These are phyloP conservation scores for Trichocladium antarcticum DNA, from an alignment of 495 filamentous ascomycete species.

Conservation along the genomic window DNA sequence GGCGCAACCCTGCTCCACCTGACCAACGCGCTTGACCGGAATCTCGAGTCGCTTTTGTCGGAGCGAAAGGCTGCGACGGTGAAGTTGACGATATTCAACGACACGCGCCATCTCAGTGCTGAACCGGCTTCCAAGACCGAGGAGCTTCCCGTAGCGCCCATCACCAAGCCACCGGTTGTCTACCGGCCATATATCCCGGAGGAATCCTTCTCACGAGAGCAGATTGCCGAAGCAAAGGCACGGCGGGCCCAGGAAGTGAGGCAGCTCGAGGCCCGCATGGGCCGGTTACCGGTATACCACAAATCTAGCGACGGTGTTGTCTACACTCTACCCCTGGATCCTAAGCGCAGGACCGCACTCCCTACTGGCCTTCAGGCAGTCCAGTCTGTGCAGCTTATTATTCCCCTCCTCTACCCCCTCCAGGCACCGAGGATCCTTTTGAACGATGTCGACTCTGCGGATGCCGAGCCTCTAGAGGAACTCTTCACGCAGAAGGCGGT, in stretches of 20 bases:
- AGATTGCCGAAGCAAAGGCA: constrained; percentile 52
- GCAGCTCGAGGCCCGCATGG: constrained; percentile 72
- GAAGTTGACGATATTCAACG: constrained; percentile 61
- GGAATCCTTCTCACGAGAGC: constrained; percentile 41
- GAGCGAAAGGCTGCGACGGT: constrained; percentile 66
- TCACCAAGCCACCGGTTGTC: constrained; percentile 28
- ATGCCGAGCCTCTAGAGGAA: constrained; percentile 50
- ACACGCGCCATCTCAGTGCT: constrained; percentile 32
- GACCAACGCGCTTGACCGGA: constrained; percentile 62
- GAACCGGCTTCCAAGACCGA: neutral
- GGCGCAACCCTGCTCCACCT: constrained; percentile 53
- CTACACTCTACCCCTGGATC: constrained; percentile 64
- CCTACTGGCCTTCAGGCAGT: constrained; percentile 52
- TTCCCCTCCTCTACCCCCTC: constrained; percentile 64
- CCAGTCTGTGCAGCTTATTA: constrained; percentile 53
- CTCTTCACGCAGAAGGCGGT: constrained; percentile 51
- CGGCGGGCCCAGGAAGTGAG: constrained; percentile 54
- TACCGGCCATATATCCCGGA: constrained; percentile 27
- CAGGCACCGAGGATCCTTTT: constrained; percentile 57
- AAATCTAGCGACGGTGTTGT: constrained; percentile 59
- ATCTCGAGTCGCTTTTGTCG: constrained; percentile 60
- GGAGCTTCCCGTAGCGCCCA: constrained; percentile 38
- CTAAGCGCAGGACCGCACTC: constrained; percentile 49
- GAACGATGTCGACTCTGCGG: constrained; percentile 48
- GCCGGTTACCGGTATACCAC: constrained; percentile 53